Conservation (phyloP, 208 protist genomes). For the Plasmodiophora brassicae region DNA sequence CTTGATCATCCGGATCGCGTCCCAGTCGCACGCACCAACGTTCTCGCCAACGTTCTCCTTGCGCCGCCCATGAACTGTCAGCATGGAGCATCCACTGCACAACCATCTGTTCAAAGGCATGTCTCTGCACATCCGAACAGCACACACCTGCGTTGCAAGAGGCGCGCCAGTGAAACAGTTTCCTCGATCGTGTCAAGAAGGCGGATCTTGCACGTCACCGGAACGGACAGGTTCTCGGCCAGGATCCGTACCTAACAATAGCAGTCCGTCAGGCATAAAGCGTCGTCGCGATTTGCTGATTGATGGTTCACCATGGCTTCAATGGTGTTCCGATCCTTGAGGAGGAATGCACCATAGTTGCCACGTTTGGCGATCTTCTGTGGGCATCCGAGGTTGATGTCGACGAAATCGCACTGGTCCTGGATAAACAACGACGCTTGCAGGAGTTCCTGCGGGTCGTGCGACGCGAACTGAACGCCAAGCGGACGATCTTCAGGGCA, state of each 20-base stretch:
- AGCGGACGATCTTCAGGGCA: conserved; percentile 37
- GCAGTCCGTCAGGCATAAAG: conserved; percentile 33
- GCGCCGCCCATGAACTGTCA: conserved; percentile 40
- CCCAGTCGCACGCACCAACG: conserved; percentile 12
- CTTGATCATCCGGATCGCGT: not conserved
- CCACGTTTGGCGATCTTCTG: conserved; percentile 40
- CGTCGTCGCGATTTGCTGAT: not conserved
- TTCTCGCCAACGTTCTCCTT: conserved; percentile 29
- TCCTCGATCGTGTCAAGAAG: not conserved
- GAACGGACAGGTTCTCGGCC: not conserved
- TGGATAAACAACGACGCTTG: conserved; percentile 30
- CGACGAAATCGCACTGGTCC: conserved; percentile 39
- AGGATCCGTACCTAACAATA: conserved; percentile 29
- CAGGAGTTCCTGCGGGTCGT: conserved; percentile 32
- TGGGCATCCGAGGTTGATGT: conserved; percentile 50
- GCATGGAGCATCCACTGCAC: too few relatives aligned
- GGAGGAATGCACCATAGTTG: conserved; percentile 45
- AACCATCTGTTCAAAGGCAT: too few relatives aligned
- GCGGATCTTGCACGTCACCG: not conserved
- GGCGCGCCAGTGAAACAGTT: not conserved
- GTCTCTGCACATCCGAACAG: too few relatives aligned
- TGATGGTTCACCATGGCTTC: conserved; percentile 11
- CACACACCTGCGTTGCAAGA: conserved; percentile 2
- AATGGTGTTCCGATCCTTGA: conserved; percentile 35
- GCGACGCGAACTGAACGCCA: conserved; percentile 32